Evolutionary conservation across 345 rosid species (phyloP).

Genomic region (Noccaea caerulescens): DNA sequence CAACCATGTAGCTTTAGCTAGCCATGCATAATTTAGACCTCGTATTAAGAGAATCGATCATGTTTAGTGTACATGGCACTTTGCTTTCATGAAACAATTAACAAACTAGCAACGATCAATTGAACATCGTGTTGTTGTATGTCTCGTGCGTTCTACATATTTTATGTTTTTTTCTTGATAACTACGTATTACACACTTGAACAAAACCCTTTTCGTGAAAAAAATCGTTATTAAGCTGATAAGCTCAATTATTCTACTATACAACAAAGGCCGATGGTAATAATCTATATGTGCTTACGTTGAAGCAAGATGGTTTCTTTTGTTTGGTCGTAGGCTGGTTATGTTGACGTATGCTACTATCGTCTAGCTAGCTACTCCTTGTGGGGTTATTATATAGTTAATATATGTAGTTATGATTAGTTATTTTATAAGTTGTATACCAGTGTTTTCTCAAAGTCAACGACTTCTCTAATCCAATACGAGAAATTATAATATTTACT

Average conservation of each 20-base stretch:
- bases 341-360: conserved; percentile 31
- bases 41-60: neutral
- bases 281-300: conserved; percentile 33
- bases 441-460: conserved; percentile 36
- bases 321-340: conserved; percentile 34
- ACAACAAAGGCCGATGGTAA: conserved; percentile 9
- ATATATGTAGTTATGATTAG: neutral
- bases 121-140: conserved; percentile 13
- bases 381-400: conserved; percentile 7
- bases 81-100: neutral
- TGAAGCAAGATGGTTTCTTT: conserved; percentile 28
- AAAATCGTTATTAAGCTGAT: neutral
- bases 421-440: neutral
- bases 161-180: neutral
- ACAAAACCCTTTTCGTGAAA: neutral
- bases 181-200: conserved; percentile 7
- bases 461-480: conserved; percentile 42
- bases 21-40: neutral
- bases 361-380: conserved; percentile 36
- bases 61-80: neutral
- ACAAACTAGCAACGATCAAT: neutral
- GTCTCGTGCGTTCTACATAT: conserved; percentile 6
- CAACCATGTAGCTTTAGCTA: neutral
- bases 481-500: conserved; percentile 29
- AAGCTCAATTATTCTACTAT: neutral